Evolutionary conservation across 1,284 basidiomycete genomes (phyloP), one percentile per base, ranked within the genome.

Genomic region (Waitea zeae): DNA sequence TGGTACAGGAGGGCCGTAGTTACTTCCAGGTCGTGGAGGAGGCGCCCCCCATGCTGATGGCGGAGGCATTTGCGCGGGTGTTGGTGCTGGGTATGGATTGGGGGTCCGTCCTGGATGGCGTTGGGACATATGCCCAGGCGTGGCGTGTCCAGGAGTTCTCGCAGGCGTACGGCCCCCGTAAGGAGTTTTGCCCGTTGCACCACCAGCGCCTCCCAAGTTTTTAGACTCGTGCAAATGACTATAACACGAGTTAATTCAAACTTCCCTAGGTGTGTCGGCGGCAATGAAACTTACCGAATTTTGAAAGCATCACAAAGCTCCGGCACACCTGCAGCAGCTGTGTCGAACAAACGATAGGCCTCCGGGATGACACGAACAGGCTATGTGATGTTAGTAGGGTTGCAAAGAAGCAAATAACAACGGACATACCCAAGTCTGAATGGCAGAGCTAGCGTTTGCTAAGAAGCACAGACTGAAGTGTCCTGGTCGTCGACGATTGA

Each of bases 261-360:
- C 30, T 17, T 28, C 27, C 37, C 17, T 31, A 22, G 24, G 17
- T n/a, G n/a, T n/a, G n/a, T n/a, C n/a, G 15, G 34, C 20, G 20
- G 11, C 22, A 12, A 15, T 41, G 30, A 12, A 15, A 42, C 67
- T 48, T 55, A 82, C 70, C 82, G 65, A 48, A 86, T 74, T 72
- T 95, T 95, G 73, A 96, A 96, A 12, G 89, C 89, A 50, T 95
- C 88, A 45, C 89, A 93, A 2, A 96, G 60, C 54, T 92, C 87
- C 1, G 83, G 76, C 17, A 96, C 86, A 38, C 84, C 88, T 6
- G 83, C 77, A 18, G 88, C 82, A 33, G 84, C 70, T 11, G 87
- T 84, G 42, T 87, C 84, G 47, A 84, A 83, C 12, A 95, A 67
- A 49, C 81, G 81, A 53, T 87, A 95, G 2, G 86, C 86, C 49